These are phyloP conservation scores for Candida tibetensis DNA, from an alignment of 805 yeast genomes.

Conservation along the genomic window DNA sequence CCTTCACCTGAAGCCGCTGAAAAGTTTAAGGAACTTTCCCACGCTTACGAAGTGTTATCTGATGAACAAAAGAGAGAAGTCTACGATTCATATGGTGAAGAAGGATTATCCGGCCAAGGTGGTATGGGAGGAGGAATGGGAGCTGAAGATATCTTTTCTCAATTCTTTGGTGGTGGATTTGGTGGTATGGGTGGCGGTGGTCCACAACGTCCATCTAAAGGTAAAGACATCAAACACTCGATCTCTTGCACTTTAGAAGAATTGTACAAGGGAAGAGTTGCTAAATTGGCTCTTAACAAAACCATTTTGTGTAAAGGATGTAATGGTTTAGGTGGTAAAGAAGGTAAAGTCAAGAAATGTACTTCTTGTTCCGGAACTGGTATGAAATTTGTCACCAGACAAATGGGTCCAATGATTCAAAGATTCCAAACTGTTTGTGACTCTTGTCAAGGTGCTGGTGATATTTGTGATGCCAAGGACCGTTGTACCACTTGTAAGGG, in stretches of 20 bases:
- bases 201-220: slow-evolving; percentile 75
- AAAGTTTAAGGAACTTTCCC: slow-evolving; percentile 86
- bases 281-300: slow-evolving; percentile 91
- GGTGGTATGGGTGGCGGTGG: slow-evolving; percentile 58
- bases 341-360: slow-evolving; percentile 86
- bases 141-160: slow-evolving; percentile 73
- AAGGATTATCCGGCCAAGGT: slow-evolving; percentile 75
- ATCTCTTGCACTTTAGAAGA: slow-evolving; percentile 87
- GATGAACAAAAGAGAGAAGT: slow-evolving; percentile 85
- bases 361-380: slow-evolving; percentile 88
- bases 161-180: slow-evolving; percentile 73
- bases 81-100: slow-evolving; percentile 90
- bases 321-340: slow-evolving; percentile 95
- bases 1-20: slow-evolving; percentile 91
- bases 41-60: slow-evolving; percentile 83
- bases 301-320: slow-evolving; percentile 85
- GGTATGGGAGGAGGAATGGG: slow-evolving; percentile 67
- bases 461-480: slow-evolving; percentile 79
- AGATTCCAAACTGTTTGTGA: slow-evolving; percentile 95
- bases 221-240: slow-evolving; percentile 88
- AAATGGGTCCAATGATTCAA: slow-evolving; percentile 99
- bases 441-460: slow-evolving; percentile 89
- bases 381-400: slow-evolving; percentile 86
- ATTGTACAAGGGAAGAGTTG: slow-evolving; percentile 87
- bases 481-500: slow-evolving; percentile 87